Conservation (phyloP, 306 rosid species). For the Dalbergia cultrata region DNA sequence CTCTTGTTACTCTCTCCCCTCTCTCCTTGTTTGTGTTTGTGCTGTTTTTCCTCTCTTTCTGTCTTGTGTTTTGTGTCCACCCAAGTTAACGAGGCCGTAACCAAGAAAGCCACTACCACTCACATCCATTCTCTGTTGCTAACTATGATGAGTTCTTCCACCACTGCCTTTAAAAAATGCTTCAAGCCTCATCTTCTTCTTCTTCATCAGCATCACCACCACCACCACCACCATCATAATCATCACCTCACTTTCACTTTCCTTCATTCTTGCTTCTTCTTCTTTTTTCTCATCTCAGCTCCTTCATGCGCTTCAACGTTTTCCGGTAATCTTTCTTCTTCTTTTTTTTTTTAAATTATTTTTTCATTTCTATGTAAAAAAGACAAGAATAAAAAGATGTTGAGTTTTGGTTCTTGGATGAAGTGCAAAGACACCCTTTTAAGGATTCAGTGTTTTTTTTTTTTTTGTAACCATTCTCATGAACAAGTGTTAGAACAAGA, state of each 20-base stretch:
- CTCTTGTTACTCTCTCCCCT: neutral
- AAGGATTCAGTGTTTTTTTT: conserved; percentile 27
- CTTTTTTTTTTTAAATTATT: neutral
- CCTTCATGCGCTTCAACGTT: conserved; percentile 49
- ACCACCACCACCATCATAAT: neutral
- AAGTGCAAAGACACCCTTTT: conserved; percentile 41
- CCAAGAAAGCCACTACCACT: neutral
- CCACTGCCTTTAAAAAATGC: conserved; percentile 3
- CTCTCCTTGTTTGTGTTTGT: neutral
- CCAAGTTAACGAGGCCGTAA: neutral
- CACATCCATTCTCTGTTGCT: too few relatives aligned
- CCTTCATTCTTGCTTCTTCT: conserved; percentile 32
- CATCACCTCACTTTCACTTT: conserved; percentile 25
- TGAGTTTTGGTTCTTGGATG: conserved; percentile 27
- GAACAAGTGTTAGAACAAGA: conserved; percentile 11
- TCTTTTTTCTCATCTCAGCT: conserved; percentile 44
- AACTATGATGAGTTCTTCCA: conserved; percentile 32
- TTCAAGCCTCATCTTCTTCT: neutral
- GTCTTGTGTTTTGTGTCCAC: neutral
- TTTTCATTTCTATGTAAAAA: neutral
- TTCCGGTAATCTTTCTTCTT: conserved; percentile 50
- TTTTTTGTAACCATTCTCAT: neutral
- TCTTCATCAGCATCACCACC: neutral
- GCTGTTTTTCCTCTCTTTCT: neutral
- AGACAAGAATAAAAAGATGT: neutral